Evolutionary conservation across 306 rosid genomes (phyloP).

Genomic region (Quercus dentata): DNA sequence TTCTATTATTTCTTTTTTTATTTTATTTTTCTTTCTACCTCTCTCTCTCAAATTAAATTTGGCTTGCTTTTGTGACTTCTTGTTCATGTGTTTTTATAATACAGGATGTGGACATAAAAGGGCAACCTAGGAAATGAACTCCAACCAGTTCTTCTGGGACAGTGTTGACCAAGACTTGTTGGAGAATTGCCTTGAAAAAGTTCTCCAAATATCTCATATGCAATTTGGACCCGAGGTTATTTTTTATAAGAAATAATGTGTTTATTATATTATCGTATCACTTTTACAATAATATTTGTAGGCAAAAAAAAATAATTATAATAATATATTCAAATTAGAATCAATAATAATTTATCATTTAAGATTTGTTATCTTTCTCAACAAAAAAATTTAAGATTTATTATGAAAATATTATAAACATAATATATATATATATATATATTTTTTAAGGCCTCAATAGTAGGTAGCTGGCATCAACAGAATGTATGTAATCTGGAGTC

Average conservation of each 20-base stretch:
- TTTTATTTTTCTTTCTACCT: too few species aligned
- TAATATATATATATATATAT: too few species aligned
- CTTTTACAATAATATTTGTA: too few species aligned
- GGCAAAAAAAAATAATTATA: too few species aligned
- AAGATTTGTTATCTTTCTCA: too few species aligned
- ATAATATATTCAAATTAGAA: too few species aligned
- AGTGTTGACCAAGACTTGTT: conserved; percentile 32
- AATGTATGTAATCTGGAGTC: not conserved
- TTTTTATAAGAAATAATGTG: not conserved
- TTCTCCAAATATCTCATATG: conserved; percentile 14
- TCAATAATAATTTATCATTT: rapidly evolving
- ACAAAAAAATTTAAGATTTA: too few species aligned
- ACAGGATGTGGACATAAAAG: conserved; percentile 29
- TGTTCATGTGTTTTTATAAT: conserved; percentile 28
- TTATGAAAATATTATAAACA: rapidly evolving
- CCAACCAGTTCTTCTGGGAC: conserved; percentile 19
- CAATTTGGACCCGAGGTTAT: conserved; percentile 11
- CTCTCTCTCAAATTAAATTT: not conserved
- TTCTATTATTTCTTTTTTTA: not conserved
- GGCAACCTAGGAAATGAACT: conserved; percentile 53
- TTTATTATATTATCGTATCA: not conserved
- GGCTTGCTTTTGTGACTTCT: conserved; percentile 19
- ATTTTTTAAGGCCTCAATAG: not conserved
- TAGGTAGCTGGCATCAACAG: not conserved
- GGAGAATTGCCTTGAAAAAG: conserved; percentile 13